A percentile compares a stretch with the other conserved stretches of the same genome.
These are phyloP conservation scores for Waltergamsia citrina DNA, from an alignment of 2,329 filamentous ascomycete genomes.

Conservation along the genomic window DNA sequence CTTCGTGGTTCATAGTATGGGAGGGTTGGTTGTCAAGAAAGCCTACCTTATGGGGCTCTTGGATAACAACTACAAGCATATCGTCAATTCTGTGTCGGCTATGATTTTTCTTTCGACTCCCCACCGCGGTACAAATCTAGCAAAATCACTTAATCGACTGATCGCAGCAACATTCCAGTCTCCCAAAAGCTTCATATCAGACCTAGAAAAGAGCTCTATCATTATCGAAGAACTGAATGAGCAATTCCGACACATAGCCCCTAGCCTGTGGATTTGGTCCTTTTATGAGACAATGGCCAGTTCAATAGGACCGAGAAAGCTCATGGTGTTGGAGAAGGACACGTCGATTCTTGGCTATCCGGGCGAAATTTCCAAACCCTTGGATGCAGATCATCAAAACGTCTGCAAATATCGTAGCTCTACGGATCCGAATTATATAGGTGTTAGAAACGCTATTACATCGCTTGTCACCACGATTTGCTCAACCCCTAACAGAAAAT, in stretches of 20 bases:
- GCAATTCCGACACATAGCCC: conserved; percentile 12
- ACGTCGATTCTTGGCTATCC: conserved; percentile 14
- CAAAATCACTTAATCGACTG: conserved; percentile 13
- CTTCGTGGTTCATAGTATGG: conserved; percentile 5
- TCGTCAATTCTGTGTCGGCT: conserved; percentile 8
- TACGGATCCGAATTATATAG: conserved; percentile 13
- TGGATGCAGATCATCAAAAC: conserved; percentile 17
- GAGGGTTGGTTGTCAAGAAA: conserved; percentile 2
- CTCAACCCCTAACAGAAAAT: too few relatives aligned
- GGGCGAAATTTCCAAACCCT: conserved; percentile 11
- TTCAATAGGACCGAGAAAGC: too few relatives aligned
- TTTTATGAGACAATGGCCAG: conserved; percentile 16
- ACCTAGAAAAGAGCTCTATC: conserved; percentile 11
- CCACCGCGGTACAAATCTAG: conserved; percentile 17
- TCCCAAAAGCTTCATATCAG: conserved; percentile 8
- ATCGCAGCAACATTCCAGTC: too few relatives aligned
- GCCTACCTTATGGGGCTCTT: conserved; percentile 1
- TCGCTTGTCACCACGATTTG: conserved; percentile 3
- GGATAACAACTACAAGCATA: background rate
- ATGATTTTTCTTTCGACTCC: conserved; percentile 21
- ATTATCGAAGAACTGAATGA: conserved; percentile 14
- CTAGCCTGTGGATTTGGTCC: conserved; percentile 12
- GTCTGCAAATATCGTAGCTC: conserved; percentile 18
- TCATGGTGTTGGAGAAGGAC: conserved; percentile 14
- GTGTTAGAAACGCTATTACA: conserved; percentile 12